Evolutionary conservation across 2,329 filamentous ascomycete species (phyloP), one percentile per base, ranked within the genome.

Genomic region (Bipolaris bicolor): DNA sequence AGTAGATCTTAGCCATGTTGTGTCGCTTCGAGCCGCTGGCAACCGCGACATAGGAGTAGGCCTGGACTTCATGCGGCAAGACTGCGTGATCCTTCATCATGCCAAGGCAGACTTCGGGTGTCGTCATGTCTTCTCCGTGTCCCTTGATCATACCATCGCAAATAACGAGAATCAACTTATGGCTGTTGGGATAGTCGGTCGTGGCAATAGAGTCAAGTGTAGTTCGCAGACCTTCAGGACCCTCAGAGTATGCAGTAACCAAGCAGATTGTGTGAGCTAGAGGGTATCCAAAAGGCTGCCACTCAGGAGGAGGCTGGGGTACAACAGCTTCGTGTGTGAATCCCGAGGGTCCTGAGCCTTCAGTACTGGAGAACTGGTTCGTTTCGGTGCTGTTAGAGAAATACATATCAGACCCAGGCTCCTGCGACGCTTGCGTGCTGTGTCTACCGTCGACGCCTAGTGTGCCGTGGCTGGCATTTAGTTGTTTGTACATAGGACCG

Each of bases 1-100:
- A 90, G 78, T 98, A 97, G 56, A 98, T 88, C 83, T 98, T 97
- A 68, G 95, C 94, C 95, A 98, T 99, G 79, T 98, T 99, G 86
- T 99, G 96, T 69, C 95, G 88, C 82, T 99, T 99, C 47, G 93
- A 90, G 57, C 95, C 95, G 74, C 90, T 95, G 39, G 95, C 92
- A 33, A 99, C 94, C 11, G 95, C 96, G 49, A 99, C 95, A 66
- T 99, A 99, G 0, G 94, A 98, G 78, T 92, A 97, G 0, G 92
- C 85, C 69, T 92, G 84, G 1, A 98, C 95, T 57, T 97, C 89
- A 26, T 96, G 87, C 0, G 88, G 89, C 5, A 87, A 84, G 7
- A 92, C 84, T 2, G 91, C 88, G 70, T 92, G 89, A 68, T 99
- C 95, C 74, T 90, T 95, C 88, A 99, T 91, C 95, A 99, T 99